A percentile compares a stretch with the other conserved stretches of the same genome.
phyloP scores from a whole-genome alignment of 768 basidiomycete genomes.

The Phanerochaete carnosa region DNA sequence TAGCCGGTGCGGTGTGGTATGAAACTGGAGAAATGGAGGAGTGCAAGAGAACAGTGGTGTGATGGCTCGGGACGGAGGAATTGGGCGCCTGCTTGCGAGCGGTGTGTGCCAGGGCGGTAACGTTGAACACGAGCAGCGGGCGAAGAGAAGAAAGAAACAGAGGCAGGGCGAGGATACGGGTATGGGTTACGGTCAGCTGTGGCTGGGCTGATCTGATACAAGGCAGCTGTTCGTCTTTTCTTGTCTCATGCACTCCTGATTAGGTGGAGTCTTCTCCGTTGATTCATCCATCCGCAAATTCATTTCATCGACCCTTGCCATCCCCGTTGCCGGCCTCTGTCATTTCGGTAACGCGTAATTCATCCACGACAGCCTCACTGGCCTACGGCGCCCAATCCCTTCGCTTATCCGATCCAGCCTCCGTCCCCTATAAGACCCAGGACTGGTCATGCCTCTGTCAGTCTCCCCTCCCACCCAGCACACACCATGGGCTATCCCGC shows the following conservation, averaged over 20 bases:
- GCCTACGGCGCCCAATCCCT: slow-evolving; percentile 13
- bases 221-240: neutral
- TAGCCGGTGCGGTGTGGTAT: neutral
- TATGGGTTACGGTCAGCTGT: neutral
- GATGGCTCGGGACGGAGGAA: neutral
- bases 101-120: neutral
- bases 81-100: neutral
- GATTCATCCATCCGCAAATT: slow-evolving; percentile 9
- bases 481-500: neutral
- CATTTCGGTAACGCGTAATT: slow-evolving; percentile 14
- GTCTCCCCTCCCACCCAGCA: neutral
- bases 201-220: neutral
- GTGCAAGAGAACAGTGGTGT: neutral
- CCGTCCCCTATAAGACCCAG: slow-evolving; percentile 8
- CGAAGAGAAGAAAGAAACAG: neutral
- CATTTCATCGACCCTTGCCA: slow-evolving; percentile 9
- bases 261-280: neutral
- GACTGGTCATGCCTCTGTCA: neutral
- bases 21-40: neutral
- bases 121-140: neutral
- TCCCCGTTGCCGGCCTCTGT: slow-evolving; percentile 13
- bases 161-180: neutral
- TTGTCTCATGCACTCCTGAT: neutral
- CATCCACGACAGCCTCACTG: neutral
- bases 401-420: slow-evolving; percentile 19